Conservation (phyloP, 202 grass and related monocot genomes). For the Digitaria exilis region DNA sequence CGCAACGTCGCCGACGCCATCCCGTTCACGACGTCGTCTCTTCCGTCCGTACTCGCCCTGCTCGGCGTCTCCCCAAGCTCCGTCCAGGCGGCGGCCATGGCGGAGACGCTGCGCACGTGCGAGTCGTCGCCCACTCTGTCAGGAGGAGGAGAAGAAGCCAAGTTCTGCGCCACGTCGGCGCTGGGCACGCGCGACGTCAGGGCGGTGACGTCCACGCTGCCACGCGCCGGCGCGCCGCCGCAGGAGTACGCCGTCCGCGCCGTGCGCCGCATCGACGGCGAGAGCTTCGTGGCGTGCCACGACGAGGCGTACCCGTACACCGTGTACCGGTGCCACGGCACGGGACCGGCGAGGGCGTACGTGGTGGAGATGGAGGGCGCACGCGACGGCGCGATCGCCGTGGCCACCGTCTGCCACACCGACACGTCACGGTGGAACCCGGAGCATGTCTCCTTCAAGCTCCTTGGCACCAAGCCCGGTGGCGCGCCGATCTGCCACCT, state of each 20-base stretch:
- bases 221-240: slow-evolving; percentile 23
- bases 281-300: slow-evolving; percentile 58
- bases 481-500: slow-evolving; percentile 60
- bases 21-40: slow-evolving; percentile 43
- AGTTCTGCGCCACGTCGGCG: slow-evolving; percentile 54
- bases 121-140: slow-evolving; percentile 8
- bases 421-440: slow-evolving; percentile 46
- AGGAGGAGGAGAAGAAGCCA: slow-evolving; percentile 44
- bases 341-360: slow-evolving; percentile 51
- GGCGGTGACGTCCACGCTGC: slow-evolving; percentile 36
- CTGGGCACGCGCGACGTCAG: slow-evolving; percentile 48
- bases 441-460: slow-evolving; percentile 53
- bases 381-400: background rate
- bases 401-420: slow-evolving; percentile 57
- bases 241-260: slow-evolving; percentile 38
- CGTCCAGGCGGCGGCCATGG: slow-evolving; percentile 12
- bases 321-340: slow-evolving; percentile 64
- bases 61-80: slow-evolving; percentile 35
- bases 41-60: slow-evolving; percentile 17
- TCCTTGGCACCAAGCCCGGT: slow-evolving; percentile 55
- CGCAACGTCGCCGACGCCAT: slow-evolving; percentile 38
- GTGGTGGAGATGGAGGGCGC: slow-evolving; percentile 44
- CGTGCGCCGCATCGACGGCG: slow-evolving; percentile 14
- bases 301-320: slow-evolving; percentile 44
- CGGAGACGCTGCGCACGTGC: slow-evolving; percentile 38